These are phyloP conservation scores for Mesembryanthemum crystallinum DNA, from an alignment of 148 eudicot species.

Conservation along the genomic window DNA sequence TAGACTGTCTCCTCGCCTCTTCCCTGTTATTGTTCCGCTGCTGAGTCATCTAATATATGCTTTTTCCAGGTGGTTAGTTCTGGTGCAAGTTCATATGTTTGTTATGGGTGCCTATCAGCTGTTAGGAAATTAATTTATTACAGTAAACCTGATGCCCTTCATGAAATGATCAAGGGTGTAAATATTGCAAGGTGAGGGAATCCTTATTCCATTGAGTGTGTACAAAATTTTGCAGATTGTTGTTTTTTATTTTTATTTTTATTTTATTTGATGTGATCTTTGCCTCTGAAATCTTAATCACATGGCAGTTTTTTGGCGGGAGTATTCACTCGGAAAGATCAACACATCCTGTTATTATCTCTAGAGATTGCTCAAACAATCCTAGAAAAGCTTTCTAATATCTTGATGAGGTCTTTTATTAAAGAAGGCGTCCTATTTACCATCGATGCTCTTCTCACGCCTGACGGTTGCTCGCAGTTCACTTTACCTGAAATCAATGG, in stretches of 20 bases:
- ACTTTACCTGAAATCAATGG: slow-evolving; percentile 40
- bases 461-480: slow-evolving; percentile 51
- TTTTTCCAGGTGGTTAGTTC: slow-evolving; percentile 82
- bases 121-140: slow-evolving; percentile 65
- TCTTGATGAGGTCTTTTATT: slow-evolving; percentile 55
- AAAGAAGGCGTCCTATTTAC: slow-evolving; percentile 91
- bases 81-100: slow-evolving; percentile 60
- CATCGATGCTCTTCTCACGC: slow-evolving; percentile 55
- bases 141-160: slow-evolving; percentile 65
- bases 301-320: slow-evolving; percentile 87
- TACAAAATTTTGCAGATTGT: background rate
- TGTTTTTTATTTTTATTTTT: no score
- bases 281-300: slow-evolving; percentile 18
- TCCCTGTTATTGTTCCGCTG: slow-evolving; percentile 9
- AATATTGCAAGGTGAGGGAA: slow-evolving; percentile 73
- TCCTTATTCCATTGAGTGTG: background rate
- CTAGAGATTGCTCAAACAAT: slow-evolving; percentile 70
- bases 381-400: slow-evolving; percentile 67
- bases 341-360: slow-evolving; percentile 63
- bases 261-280: no score
- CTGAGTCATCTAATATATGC: slow-evolving; percentile 23
- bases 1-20: background rate
- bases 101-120: slow-evolving; percentile 83
- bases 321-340: slow-evolving; percentile 71
- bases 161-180: slow-evolving; percentile 49